Evolutionary conservation across 2,329 filamentous ascomycete genomes (phyloP), one percentile per base, ranked within the genome.

Genomic region (Celoporthe dispersa): DNA sequence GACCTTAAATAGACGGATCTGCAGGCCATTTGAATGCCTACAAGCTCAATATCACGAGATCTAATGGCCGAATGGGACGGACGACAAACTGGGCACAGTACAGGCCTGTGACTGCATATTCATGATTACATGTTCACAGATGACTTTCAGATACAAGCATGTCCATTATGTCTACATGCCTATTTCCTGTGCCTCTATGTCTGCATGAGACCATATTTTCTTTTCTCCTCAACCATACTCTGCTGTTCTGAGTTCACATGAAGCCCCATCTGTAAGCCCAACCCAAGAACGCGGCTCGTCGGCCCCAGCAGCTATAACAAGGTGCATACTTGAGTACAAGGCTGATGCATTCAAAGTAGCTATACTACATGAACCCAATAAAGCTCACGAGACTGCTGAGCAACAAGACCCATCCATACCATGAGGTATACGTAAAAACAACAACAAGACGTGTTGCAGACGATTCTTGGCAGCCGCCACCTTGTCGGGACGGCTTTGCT

Each of bases 401-500:
- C 9, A 48, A n/a, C 44, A 48, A n/a, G 19, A n/a, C 22, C 44
- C 44, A 48, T 48, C 44, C 44, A 48, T 22, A 48, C 44, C 44
- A 48, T 8, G 44, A 48, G 4, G 44, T 22, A n/a, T 48, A 48
- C 44, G n/a, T 11, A 9, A 11, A 9, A 19, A 4, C 41, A 48
- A n/a, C 44, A 44, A 44, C 41, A 48, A 48, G 22, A n/a, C 44
- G 44, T n/a, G 44, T 22, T 37, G 66, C 39, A 63, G 66, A 63
- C 33, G 64, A 66, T 41, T 67, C 48, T 22, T 68, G 57, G 41
- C 64, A 70, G 25, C 68, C 61, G 37, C 33, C 37, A 3, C 11
- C 65, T 14, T 14, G 65, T 72, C 3, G 65, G 68, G 11, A 70
- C 61, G 48, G 60, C 61, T 25, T 44, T 31, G 9, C 25, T 31